Base-by-base conservation (phyloP, 805 yeast species). In the Kuraishia capsulata region DNA sequence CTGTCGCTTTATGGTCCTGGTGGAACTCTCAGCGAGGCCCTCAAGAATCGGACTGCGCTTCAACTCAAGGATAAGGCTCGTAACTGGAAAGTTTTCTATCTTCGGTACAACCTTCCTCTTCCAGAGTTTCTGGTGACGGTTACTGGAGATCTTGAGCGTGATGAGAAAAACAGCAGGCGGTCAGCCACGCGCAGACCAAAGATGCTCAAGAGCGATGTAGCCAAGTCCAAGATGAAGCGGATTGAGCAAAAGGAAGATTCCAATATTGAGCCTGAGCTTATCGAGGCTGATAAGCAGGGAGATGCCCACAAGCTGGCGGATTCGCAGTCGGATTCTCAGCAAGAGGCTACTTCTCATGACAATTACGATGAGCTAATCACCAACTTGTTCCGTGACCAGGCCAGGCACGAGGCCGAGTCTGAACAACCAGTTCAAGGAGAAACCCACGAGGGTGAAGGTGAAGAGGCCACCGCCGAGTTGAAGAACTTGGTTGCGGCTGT, bases 31-130 rank as follows among this genome's bases (percentile, higher is more conserved):
- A 77, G 80, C 30, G 97, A 92, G 55, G 75, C 79, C 1, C 67
- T 92, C 48, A 90, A 87, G 58, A 84, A 87, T 54, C 69, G 98
- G 54, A 81, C 83, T 3, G 95, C 88, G 51, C 86, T 90, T 14
- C 98, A 92, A 55, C 68, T 92, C 42, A 92, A 92, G 57, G 98
- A 92, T 56, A 92, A 92, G 56, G 97, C 97, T 0, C 72, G 98
- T 47, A 92, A 92, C 54, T 83, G 96, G 87, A 92, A 92, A 56
- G 73, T 89, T 74, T 79, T 80, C 46, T 87, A 81, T 54, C 62
- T 88, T 42, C 84, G 87, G 51, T 72, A 78, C 37, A 84, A 83
- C 1, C 58, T 78, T 28, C 81, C 83, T 8, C 74, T 90, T 3
- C 98, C 98, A 0, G 78, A 71, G 2, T 89, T 86, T 51, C 62